Percentiles rank a stretch among this genome's conserved stretches.
These are phyloP conservation scores for Arthrobotrys entomopaga DNA, from an alignment of 2,329 filamentous ascomycete species.

Conservation along the genomic window DNA sequence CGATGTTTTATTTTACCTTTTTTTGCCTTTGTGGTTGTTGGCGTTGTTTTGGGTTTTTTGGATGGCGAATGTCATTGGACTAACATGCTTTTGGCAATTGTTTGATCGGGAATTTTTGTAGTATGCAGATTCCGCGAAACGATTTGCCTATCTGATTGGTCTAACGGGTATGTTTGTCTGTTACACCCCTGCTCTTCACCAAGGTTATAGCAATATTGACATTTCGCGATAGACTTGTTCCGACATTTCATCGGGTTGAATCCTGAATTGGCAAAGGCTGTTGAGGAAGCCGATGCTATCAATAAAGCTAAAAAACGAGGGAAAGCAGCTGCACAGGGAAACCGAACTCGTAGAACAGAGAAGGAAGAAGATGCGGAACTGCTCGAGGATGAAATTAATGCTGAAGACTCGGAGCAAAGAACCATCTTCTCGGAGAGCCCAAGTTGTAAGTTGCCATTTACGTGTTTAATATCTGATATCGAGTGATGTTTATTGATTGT, in stretches of 20 bases:
- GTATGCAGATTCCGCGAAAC: constrained; percentile 61
- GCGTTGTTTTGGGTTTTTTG: constrained; percentile 44
- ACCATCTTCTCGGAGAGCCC: constrained; percentile 95
- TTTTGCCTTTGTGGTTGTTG: constrained; percentile 48
- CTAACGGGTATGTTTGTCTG: constrained; percentile 69
- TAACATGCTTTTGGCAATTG: constrained; percentile 47
- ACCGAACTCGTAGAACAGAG: constrained; percentile 86
- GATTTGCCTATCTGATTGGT: constrained; percentile 93
- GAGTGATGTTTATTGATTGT: too few relatives aligned
- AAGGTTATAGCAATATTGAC: constrained; percentile 36
- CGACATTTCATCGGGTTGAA: constrained; percentile 99
- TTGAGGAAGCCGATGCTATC: constrained; percentile 58
- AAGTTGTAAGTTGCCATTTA: constrained; percentile 64
- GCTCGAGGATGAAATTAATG: constrained; percentile 85
- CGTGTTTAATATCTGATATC: neutral
- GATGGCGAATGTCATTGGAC: constrained; percentile 36
- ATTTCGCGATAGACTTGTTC: constrained; percentile 74
- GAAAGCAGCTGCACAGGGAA: constrained; percentile 84
- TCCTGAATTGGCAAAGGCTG: constrained; percentile 83
- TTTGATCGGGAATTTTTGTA: constrained; percentile 55
- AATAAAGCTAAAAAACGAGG: constrained; percentile 94
- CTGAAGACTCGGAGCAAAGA: constrained; percentile 73
- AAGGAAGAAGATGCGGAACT: constrained; percentile 96
- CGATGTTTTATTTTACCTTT: constrained; percentile 52
- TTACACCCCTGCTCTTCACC: constrained; percentile 8